A percentile compares a stretch with the other conserved stretches of the same genome.
Evolutionary conservation across 495 filamentous ascomycete genomes (phyloP).

Genomic region (Podospora sp.): DNA sequence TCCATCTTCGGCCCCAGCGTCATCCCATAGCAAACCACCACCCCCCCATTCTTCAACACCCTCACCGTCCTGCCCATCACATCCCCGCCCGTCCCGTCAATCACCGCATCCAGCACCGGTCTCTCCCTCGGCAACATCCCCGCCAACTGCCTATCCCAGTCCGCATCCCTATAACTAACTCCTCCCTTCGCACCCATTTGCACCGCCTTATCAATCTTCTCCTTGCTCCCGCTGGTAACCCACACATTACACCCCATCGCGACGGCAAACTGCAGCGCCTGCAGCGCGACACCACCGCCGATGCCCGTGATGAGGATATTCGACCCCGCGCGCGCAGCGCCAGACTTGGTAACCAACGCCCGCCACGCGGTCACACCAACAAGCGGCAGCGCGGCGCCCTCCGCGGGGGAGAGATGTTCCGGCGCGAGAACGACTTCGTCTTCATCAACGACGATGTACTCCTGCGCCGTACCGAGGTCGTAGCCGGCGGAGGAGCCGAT

Average conservation of each 20-base stretch:
- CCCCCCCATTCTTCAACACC: conserved; percentile 64
- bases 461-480: conserved; percentile 68
- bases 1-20: conserved; percentile 73
- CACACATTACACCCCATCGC: conserved; percentile 66
- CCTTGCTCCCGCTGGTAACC: conserved; percentile 66
- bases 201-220: conserved; percentile 65
- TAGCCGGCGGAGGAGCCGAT: conserved; percentile 69
- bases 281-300: conserved; percentile 77
- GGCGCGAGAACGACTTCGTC: conserved; percentile 75
- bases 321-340: conserved; percentile 52
- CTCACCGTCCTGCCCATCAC: conserved; percentile 60
- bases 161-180: conserved; percentile 64
- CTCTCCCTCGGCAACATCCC: conserved; percentile 58
- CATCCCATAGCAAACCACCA: conserved; percentile 76
- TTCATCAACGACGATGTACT: conserved; percentile 68
- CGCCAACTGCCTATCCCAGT: conserved; percentile 70
- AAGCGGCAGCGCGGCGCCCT: conserved; percentile 80
- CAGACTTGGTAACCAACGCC: conserved; percentile 73
- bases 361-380: conserved; percentile 87
- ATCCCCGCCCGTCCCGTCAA: conserved; percentile 80
- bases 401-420: conserved; percentile 65
- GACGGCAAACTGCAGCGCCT: conserved; percentile 69
- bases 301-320: conserved; percentile 78
- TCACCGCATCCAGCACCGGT: conserved; percentile 66
- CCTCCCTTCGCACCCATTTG: conserved; percentile 69